These are phyloP conservation scores for Calonectria pteridis DNA, from an alignment of 2,329 filamentous ascomycete genomes.

Conservation along the genomic window DNA sequence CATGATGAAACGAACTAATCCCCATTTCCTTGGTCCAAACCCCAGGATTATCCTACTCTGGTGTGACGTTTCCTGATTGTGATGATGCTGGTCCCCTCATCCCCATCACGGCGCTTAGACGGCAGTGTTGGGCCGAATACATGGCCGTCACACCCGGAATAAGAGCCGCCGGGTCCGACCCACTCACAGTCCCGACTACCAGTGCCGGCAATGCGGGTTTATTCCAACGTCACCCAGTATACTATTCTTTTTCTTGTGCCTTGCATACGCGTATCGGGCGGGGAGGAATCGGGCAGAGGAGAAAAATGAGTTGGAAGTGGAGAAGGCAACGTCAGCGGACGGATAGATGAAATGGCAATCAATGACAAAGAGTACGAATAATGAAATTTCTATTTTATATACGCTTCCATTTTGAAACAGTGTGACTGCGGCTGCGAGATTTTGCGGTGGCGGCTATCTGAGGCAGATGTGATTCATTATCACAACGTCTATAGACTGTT, in stretches of 20 bases:
- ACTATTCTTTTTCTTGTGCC: background rate
- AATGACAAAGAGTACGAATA: background rate
- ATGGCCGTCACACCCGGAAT: constrained; percentile 9
- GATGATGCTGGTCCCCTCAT: background rate
- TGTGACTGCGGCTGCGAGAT: background rate
- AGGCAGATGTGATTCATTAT: background rate
- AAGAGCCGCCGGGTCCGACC: background rate
- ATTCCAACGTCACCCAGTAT: background rate
- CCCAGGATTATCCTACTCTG: background rate
- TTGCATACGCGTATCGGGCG: background rate
- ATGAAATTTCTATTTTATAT: background rate
- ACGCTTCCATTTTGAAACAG: too few species aligned
- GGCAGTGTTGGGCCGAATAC: background rate
- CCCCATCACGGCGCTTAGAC: constrained; percentile 17
- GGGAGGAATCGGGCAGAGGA: background rate
- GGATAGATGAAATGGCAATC: background rate
- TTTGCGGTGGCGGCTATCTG: background rate
- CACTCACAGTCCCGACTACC: background rate
- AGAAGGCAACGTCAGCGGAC: background rate
- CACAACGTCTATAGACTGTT: background rate
- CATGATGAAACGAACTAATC: constrained; percentile 16
- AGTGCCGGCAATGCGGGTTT: constrained; percentile 20
- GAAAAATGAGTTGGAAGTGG: background rate
- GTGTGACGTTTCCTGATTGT: constrained; percentile 11
- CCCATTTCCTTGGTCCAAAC: background rate